These are phyloP conservation scores for Erysimum pusillum DNA, from an alignment of 441 rosid genomes.

Conservation along the genomic window DNA sequence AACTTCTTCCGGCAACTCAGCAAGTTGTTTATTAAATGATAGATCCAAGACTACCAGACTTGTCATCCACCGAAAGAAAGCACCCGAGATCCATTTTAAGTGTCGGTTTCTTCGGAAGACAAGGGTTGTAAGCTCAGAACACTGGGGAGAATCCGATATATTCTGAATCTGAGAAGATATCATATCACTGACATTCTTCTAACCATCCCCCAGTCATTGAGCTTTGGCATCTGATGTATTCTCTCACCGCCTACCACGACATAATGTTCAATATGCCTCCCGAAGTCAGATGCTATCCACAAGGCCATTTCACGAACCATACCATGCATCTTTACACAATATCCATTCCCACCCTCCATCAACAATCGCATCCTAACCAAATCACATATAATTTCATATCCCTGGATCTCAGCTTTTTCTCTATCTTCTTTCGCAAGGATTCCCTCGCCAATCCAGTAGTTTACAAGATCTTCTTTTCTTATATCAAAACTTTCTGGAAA, in stretches of 20 bases:
- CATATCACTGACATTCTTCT: not conserved
- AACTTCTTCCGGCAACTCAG: not conserved
- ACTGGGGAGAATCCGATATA: not conserved
- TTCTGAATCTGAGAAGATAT: not conserved
- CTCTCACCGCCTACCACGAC: not conserved
- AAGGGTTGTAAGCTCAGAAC: conserved; percentile 5
- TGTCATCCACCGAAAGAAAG: not conserved
- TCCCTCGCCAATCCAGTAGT: conserved; percentile 12
- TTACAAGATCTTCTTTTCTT: not conserved
- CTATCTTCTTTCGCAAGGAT: not conserved
- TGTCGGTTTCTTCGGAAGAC: too few species aligned
- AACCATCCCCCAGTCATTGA: not conserved
- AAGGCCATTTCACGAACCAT: conserved; percentile 2
- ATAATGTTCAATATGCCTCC: not conserved
- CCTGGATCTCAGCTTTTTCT: not conserved
- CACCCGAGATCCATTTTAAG: not conserved
- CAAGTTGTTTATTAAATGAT: not conserved
- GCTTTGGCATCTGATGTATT: not conserved
- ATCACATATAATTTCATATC: not conserved
- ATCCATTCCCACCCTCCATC: not conserved
- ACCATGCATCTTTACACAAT: not conserved
- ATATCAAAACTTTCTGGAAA: not conserved
- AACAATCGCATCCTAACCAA: conserved; percentile 1
- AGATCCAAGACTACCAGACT: not conserved
- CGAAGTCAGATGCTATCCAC: not conserved